These are phyloP conservation scores for Saprolegnia diclina DNA, from an alignment of 352 stramenopile species.

Conservation along the genomic window DNA sequence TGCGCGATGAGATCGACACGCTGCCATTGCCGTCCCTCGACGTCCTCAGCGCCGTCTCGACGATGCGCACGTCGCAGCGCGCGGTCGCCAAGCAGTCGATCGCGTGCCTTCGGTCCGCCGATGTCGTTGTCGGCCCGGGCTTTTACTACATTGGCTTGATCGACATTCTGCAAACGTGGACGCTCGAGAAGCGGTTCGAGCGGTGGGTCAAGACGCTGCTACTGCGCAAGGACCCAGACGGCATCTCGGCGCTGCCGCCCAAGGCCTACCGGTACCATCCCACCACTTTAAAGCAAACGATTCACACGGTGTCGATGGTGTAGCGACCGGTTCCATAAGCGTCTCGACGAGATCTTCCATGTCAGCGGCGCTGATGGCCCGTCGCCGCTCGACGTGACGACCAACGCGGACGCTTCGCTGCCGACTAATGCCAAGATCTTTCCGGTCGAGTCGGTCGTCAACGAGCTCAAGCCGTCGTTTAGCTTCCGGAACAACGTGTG, in stretches of 20 bases:
- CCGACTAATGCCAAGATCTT: neutral
- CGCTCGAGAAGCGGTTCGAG: slow-evolving; percentile 58
- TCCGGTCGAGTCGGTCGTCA: neutral
- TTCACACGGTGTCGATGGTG: neutral
- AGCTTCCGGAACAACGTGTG: slow-evolving; percentile 25
- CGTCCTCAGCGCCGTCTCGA: slow-evolving; percentile 28
- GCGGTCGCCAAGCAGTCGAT: slow-evolving; percentile 51
- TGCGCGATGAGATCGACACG: slow-evolving; percentile 52
- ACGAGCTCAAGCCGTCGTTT: slow-evolving; percentile 1
- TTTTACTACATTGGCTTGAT: slow-evolving; percentile 87
- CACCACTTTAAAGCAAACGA: neutral
- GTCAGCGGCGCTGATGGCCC: slow-evolving; percentile 39
- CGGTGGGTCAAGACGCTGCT: slow-evolving; percentile 66
- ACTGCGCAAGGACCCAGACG: slow-evolving; percentile 54
- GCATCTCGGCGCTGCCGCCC: slow-evolving; percentile 72
- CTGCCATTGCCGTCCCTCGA: slow-evolving; percentile 35
- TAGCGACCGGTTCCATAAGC: slow-evolving; percentile 54
- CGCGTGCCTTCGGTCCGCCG: slow-evolving; percentile 52
- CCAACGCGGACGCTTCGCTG: neutral
- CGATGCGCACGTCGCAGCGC: neutral
- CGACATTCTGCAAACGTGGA: slow-evolving; percentile 84
- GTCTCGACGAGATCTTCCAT: slow-evolving; percentile 71
- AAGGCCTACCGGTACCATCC: slow-evolving; percentile 46
- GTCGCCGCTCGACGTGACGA: slow-evolving; percentile 2
- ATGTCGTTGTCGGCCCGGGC: slow-evolving; percentile 72